These are phyloP conservation scores for Mycena chlorophos DNA, from an alignment of 768 basidiomycete genomes.

Conservation along the genomic window DNA sequence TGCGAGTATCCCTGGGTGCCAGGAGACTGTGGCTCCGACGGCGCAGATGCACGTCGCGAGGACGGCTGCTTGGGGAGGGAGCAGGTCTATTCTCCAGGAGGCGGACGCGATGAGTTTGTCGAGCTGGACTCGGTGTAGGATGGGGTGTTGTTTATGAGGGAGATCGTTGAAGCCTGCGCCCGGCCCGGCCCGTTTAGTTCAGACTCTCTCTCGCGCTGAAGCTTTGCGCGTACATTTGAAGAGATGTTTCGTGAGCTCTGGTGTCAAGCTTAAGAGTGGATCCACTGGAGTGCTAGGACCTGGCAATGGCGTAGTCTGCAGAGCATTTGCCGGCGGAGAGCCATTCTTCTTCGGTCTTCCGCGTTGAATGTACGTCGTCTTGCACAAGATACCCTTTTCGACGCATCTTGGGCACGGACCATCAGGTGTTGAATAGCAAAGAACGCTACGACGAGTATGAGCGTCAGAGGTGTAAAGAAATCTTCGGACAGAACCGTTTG, in stretches of 20 bases:
- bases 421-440: neutral
- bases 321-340: neutral
- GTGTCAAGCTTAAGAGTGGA: neutral
- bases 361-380: neutral
- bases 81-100: constrained; percentile 10
- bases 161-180: neutral
- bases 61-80: constrained; percentile 7
- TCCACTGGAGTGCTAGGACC: neutral
- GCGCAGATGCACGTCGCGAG: constrained; percentile 14
- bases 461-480: too few relatives aligned
- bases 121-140: neutral
- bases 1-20: constrained; percentile 9
- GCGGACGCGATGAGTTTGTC: constrained; percentile 1
- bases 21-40: constrained; percentile 8
- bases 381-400: neutral
- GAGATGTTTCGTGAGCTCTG: neutral
- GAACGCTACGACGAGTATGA: too few relatives aligned
- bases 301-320: too few relatives aligned
- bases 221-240: neutral
- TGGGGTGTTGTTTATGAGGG: neutral
- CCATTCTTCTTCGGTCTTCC: neutral
- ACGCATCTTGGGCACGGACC: neutral
- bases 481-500: too few relatives aligned
- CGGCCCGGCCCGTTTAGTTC: too few relatives aligned
- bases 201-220: neutral